A percentile compares a stretch with the other conserved stretches of the same genome.
These are phyloP conservation scores for Aspergillus cejpii DNA, from an alignment of 2,329 filamentous ascomycete species.

Conservation along the genomic window DNA sequence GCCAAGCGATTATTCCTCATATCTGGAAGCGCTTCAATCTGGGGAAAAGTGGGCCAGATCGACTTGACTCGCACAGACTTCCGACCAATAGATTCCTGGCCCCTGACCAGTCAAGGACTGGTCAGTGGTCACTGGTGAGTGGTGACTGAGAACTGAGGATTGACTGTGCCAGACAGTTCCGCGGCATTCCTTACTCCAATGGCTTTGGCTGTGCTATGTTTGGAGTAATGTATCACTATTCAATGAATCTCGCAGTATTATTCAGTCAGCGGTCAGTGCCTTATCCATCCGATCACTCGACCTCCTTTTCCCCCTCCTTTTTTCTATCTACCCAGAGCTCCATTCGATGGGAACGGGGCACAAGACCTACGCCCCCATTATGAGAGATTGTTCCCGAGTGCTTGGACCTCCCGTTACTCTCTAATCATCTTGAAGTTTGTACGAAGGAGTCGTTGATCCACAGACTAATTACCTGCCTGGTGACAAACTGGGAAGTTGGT, in stretches of 20 bases:
- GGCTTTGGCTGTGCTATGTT: no score
- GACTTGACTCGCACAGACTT: conserved; percentile 15
- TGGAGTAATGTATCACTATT: no score
- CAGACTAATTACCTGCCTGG: neutral
- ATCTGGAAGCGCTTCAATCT: no score
- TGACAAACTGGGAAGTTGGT: neutral
- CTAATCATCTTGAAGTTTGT: no score
- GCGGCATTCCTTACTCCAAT: neutral
- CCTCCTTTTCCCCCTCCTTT: neutral
- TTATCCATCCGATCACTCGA: neutral
- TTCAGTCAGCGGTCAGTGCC: neutral
- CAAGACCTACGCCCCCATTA: conserved; percentile 1
- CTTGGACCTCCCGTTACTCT: conserved; percentile 13
- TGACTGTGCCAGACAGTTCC: neutral
- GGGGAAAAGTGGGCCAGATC: conserved; percentile 23
- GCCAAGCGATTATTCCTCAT: no score
- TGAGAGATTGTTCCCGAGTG: conserved; percentile 15
- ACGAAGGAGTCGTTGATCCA: no score
- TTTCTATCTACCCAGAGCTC: no score
- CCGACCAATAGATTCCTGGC: neutral
- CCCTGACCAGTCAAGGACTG: no score
- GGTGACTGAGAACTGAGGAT: neutral
- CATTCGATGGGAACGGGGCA: neutral
- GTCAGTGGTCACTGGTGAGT: neutral
- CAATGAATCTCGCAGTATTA: neutral